Evolutionary conservation across 2,329 filamentous ascomycete genomes (phyloP).

Genomic region (Penicillium sp.): DNA sequence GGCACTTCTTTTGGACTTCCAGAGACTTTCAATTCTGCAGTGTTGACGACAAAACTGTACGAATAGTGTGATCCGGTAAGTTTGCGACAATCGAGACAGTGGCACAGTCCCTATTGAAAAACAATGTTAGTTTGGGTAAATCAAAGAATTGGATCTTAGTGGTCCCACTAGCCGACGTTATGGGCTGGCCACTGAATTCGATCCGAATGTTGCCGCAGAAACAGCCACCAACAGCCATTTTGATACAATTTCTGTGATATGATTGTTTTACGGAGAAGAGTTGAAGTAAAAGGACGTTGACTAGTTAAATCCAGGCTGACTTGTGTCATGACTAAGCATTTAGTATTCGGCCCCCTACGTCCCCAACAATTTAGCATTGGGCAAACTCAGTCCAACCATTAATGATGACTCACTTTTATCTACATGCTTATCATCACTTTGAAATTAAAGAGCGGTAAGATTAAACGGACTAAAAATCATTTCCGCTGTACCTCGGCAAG

Average conservation of each 20-base stretch:
- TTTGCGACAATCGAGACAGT: conserved; percentile 43
- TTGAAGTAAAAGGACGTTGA: too few species aligned
- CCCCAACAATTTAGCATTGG: too few species aligned
- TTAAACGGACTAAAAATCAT: too few species aligned
- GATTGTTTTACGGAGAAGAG: too few species aligned
- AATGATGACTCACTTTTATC: too few species aligned
- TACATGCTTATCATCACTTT: too few species aligned
- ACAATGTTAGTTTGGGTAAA: not conserved
- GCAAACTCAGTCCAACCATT: too few species aligned
- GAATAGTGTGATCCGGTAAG: conserved; percentile 33
- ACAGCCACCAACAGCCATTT: conserved; percentile 35
- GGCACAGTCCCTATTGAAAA: conserved; percentile 33
- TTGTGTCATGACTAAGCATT: too few species aligned
- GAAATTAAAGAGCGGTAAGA: too few species aligned
- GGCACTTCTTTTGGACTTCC: conserved; percentile 37
- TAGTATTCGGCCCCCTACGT: too few species aligned
- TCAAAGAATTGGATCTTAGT: not conserved
- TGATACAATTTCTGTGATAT: not conserved
- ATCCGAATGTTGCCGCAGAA: conserved; percentile 40
- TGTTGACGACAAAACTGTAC: conserved; percentile 34
- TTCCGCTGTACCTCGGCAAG: too few species aligned
- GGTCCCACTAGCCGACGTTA: conserved; percentile 27
- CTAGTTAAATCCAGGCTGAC: too few species aligned
- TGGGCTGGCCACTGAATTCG: conserved; percentile 32
- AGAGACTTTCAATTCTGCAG: conserved; percentile 27